Evolutionary conservation across 306 rosid species (phyloP), one percentile per base, ranked within the genome.

Genomic region (Fagus sylvatica): DNA sequence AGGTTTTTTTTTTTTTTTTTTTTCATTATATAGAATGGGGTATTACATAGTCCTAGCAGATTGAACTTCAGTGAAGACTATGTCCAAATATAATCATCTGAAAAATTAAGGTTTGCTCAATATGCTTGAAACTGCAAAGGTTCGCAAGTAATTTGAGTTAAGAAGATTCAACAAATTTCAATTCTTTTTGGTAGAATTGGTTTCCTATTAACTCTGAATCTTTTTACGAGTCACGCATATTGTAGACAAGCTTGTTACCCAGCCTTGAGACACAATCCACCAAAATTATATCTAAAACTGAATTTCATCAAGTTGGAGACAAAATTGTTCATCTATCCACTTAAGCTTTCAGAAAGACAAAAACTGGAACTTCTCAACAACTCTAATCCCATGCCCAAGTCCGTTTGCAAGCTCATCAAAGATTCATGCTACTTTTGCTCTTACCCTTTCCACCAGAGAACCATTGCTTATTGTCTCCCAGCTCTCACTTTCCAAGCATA

Each of bases 401-500:
- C 28, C 69, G 12, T 15, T 33, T 71, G 42, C 59, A 83, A 57
- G 74, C 67, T 33, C 41, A 53, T n/a, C 48, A 62, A 75, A 56
- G 53, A 54, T 39, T 42, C 15, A 4, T 67, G 16, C 64, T 71
- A 57, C 48, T 80, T 43, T 53, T 40, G 30, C 69, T 69, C 89
- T 79, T 69, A 83, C 91, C 89, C 56, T 73, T 83, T 83, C 81
- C 80, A 46, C 80, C 49, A 65, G 72, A 30, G 62, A 56, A 57
- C 42, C 70, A 76, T 78, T 61, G 68, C 49, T 70, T 76, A 55
- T 17, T 43, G 81, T 68, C 67, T 84, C 87, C 75, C 70, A 74
- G 62, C 79, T 82, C 78, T 84, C 83, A 7, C 74, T 79, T 30
- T 79, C 84, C 73, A 85, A 75, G 87, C 87, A 57, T 46, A 72